Evolutionary conservation across 192 early-diverging fungal species (phyloP), one percentile per base, ranked within the genome.

Genomic region (Oehlia diaphana): DNA sequence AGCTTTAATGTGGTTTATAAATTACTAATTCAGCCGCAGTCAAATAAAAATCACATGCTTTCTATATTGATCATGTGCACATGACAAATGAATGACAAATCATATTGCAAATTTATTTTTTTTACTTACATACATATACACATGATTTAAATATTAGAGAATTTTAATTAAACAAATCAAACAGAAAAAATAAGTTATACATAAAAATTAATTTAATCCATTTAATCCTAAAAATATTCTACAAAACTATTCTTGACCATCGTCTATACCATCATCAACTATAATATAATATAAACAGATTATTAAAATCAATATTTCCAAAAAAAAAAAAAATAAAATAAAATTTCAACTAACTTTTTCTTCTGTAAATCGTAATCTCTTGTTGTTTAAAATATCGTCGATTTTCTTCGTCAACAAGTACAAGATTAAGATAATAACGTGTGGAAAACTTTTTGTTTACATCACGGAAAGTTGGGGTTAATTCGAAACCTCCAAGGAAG

Each of bases 381-480:
- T 99, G 97, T 86, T 99, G 97, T 88, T 99, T 99, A 82, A 99
- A 99, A 84, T 99, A 99, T 72, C 98, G 89, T 64, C 98, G 88
- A 87, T 98, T 98, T 85, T 99, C 98, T 81, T 99, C 97, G 83
- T 99, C 98, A 73, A 99, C 92, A 21, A 99, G 88, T 13, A 99
- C 97, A 66, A 99, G 89, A 82, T 99, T 99, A 69, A 99, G 85
- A 83, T 97, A 99, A 84, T 99, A 99, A 67, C 98, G 86, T n/a
- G 96, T 95, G 2, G 96, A 97, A 82, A 98, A 99, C 85, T 97
- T 97, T 89, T 98, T 99, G 91, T 99, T 99, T 21, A 99, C 96
- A 64, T 97, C 94, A 67, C 96, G 90, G 87, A 96, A 99, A 28
- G 98, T 99, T n/a, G 98, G 98, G 4, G 97, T 99, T 77, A 99